Evolutionary conservation across 1,284 basidiomycete species (phyloP).

Genomic region (Ceraceosorus bombacis): DNA sequence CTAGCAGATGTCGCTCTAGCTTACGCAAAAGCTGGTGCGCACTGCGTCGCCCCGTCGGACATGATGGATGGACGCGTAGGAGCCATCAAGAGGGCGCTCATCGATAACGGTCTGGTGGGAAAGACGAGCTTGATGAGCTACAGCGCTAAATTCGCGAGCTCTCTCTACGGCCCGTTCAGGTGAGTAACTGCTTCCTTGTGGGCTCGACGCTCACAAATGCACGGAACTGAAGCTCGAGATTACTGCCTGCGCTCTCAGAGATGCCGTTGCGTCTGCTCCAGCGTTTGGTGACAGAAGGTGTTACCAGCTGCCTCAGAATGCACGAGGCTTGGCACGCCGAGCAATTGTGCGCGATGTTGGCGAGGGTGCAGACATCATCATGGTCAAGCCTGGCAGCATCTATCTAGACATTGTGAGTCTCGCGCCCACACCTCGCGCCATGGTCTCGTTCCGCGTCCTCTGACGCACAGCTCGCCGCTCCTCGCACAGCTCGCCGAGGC

Average conservation of each 20-base stretch:
- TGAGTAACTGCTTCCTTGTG: slow-evolving; percentile 49
- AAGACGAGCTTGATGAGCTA: slow-evolving; percentile 80
- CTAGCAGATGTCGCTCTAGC: slow-evolving; percentile 85
- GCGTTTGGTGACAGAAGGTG: slow-evolving; percentile 92
- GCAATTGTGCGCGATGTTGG: slow-evolving; percentile 79
- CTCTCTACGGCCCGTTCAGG: slow-evolving; percentile 96
- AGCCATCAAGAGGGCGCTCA: slow-evolving; percentile 77
- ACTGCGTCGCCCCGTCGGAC: slow-evolving; percentile 96
- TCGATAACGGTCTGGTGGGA: slow-evolving; percentile 71
- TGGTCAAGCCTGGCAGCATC: slow-evolving; percentile 94
- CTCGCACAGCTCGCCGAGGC: slow-evolving; percentile 59
- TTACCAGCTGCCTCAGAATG: slow-evolving; percentile 87
- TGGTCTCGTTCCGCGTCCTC: no score
- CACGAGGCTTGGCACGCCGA: slow-evolving; percentile 79
- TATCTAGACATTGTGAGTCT: slow-evolving; percentile 81
- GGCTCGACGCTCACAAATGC: background rate
- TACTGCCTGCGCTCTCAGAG: slow-evolving; percentile 54
- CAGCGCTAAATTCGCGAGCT: slow-evolving; percentile 95
- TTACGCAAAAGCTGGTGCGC: slow-evolving; percentile 88
- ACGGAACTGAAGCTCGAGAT: background rate
- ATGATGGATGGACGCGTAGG: slow-evolving; percentile 98
- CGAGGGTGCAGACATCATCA: slow-evolving; percentile 98
- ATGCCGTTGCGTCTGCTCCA: slow-evolving; percentile 89
- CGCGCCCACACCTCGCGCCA: no score
- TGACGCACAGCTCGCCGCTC: no score